phyloP scores from a whole-genome alignment of 495 filamentous ascomycete genomes.

The Rhypophila decipiens region DNA sequence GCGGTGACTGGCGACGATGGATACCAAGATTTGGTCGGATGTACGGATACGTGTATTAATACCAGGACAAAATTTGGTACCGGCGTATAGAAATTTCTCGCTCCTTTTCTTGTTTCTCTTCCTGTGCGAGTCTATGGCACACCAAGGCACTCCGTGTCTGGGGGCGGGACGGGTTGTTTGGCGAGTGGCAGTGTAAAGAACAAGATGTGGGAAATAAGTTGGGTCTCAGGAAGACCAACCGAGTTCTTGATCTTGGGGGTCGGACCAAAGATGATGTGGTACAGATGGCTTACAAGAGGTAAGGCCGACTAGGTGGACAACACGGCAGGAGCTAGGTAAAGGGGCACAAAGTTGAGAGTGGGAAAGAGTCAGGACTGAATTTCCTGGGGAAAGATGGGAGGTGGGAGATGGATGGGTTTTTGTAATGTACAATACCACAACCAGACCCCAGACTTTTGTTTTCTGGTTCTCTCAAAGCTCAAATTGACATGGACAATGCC shows the following conservation, averaged over 20 bases:
- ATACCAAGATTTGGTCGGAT: too few species aligned
- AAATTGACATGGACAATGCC: slow-evolving; percentile 1
- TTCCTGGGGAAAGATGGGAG: slow-evolving; percentile 12
- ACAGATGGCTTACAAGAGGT: not conserved
- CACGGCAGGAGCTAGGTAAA: not conserved
- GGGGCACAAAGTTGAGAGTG: not conserved
- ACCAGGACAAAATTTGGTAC: slow-evolving; percentile 1
- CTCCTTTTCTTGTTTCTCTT: not conserved
- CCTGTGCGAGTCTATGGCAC: slow-evolving; percentile 4
- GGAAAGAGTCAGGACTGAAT: not conserved
- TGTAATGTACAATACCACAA: slow-evolving; percentile 4
- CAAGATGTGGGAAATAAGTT: not conserved
- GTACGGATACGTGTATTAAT: too few species aligned
- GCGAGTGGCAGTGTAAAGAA: slow-evolving; percentile 1
- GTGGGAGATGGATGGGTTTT: slow-evolving; percentile 4
- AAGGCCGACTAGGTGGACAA: too few species aligned
- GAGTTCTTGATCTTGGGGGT: slow-evolving; percentile 1
- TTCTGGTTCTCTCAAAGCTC: not conserved
- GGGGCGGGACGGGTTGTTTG: slow-evolving; percentile 1
- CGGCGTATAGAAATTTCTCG: slow-evolving; percentile 6
- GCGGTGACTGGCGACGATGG: too few species aligned
- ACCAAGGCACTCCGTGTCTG: not conserved
- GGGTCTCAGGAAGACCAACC: slow-evolving; percentile 3
- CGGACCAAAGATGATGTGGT: not conserved
- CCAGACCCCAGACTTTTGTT: slow-evolving; percentile 12